A percentile compares a stretch with the other conserved stretches of the same genome.
Conservation (phyloP, 2,329 filamentous ascomycete genomes). For the Biscogniauxia sp. region DNA sequence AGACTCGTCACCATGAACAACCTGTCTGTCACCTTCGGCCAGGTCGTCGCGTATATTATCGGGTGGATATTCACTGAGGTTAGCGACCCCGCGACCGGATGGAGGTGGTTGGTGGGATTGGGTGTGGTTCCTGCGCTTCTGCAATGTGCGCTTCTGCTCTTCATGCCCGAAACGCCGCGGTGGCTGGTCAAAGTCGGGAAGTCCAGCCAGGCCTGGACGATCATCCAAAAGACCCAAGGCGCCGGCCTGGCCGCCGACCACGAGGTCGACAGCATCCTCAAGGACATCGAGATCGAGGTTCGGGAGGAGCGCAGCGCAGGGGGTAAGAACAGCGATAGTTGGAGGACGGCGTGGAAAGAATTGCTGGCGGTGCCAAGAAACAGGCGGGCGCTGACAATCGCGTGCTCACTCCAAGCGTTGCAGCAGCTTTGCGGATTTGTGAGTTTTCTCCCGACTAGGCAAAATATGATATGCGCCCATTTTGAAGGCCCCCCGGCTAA, state of each 20-base stretch:
- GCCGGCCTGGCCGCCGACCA: conserved; percentile 41
- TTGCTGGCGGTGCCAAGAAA: conserved; percentile 60
- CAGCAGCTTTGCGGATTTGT: conserved; percentile 88
- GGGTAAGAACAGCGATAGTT: conserved; percentile 29
- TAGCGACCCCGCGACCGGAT: conserved; percentile 56
- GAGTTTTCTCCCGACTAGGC: conserved; percentile 32
- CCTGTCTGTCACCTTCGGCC: conserved; percentile 81
- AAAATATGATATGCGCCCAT: not conserved
- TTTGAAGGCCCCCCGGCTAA: not conserved
- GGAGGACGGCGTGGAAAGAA: conserved; percentile 50
- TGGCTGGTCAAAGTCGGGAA: conserved; percentile 75
- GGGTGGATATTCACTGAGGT: conserved; percentile 71
- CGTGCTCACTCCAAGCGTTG: conserved; percentile 80
- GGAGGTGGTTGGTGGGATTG: conserved; percentile 90
- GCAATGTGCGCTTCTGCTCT: conserved; percentile 65
- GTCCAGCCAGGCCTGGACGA: conserved; percentile 57
- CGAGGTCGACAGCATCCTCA: conserved; percentile 59
- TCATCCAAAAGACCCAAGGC: conserved; percentile 58
- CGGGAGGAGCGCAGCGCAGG: conserved; percentile 54
- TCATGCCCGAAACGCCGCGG: conserved; percentile 84
- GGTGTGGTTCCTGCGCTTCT: conserved; percentile 73
- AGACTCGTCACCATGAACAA: conserved; percentile 78
- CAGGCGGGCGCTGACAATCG: conserved; percentile 74
- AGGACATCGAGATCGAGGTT: conserved; percentile 71
- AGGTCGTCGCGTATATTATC: conserved; percentile 82